Evolutionary conservation across 1,284 basidiomycete species (phyloP), one percentile per base, ranked within the genome.

Genomic region (Leccinum pachyderme): DNA sequence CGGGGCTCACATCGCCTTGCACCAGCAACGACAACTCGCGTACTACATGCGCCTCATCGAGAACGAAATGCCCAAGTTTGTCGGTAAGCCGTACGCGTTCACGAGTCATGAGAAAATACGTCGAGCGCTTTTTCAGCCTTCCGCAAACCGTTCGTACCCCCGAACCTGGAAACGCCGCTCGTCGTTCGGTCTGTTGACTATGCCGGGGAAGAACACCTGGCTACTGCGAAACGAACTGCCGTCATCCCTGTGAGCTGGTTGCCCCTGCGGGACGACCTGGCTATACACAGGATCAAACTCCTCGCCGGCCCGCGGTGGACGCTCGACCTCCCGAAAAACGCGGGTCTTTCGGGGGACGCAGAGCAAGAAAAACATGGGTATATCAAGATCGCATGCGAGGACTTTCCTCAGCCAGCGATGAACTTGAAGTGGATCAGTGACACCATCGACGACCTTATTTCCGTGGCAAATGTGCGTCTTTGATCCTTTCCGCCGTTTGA

Each of bases 341-440:
- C 83, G 31, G 91, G 90, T 59, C 73, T 62, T 29, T 71, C 61
- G 22, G 57, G 67, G 18, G 75, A 78, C 49, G 72, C 73, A 33
- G 72, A 72, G 37, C 82, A 81, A 63, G 79, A 55, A n/a, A 58
- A 77, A 55, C 80, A 91, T 54, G 92, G 92, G 8, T 94, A 81
- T 72, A 77, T 95, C 68, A 93, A 93, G 73, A 90, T 95, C 56
- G 81, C 89, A 1, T 91, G 89, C 67, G 93, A 94, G 63, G 82
- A 89, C 67, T 93, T 91, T 70, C 83, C 85, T 4, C 78, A 83
- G 61, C 79, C 84, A 1, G 78, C 83, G 25, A 87, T 90, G 88
- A 95, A 95, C 71, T 72, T 93, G 61, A 93, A 93, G 70, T 92
- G 89, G 85, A 87, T 85, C 24, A 89, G 87, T 63, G 91, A 95